Conservation (phyloP, 2,329 filamentous ascomycete species). For the Alternaria angustiovoidea region DNA sequence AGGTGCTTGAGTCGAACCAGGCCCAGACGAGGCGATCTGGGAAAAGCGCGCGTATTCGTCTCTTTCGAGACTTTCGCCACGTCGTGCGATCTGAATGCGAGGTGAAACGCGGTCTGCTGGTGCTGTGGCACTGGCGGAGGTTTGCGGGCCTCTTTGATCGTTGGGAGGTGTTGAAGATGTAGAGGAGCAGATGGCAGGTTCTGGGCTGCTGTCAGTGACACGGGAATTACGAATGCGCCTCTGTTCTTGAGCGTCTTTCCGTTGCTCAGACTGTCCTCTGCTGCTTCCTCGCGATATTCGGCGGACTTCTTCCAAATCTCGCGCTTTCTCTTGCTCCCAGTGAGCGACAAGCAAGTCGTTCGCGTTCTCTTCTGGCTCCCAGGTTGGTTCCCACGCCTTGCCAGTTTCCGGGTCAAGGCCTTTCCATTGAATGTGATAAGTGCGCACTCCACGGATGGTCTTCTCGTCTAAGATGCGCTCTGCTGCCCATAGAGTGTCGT, state of each 20-base stretch:
- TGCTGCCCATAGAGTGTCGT: slow-evolving; percentile 16
- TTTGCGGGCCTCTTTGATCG: not conserved
- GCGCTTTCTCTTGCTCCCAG: slow-evolving; percentile 27
- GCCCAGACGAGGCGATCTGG: slow-evolving; percentile 19
- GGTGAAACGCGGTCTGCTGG: slow-evolving; percentile 11
- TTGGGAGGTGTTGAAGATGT: slow-evolving; percentile 1
- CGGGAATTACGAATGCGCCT: slow-evolving; percentile 16
- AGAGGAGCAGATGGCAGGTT: slow-evolving; percentile 6
- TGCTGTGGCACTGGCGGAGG: not conserved
- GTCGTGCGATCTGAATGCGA: slow-evolving; percentile 25
- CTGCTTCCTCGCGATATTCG: not conserved
- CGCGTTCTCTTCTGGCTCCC: slow-evolving; percentile 56
- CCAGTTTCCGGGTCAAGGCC: slow-evolving; percentile 59
- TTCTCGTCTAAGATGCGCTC: slow-evolving; percentile 28
- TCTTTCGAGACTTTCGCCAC: slow-evolving; percentile 27
- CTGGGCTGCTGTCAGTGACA: slow-evolving; percentile 30
- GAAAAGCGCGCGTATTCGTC: slow-evolving; percentile 34
- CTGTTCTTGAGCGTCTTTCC: not conserved
- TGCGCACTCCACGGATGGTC: slow-evolving; percentile 29
- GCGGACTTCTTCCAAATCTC: not conserved
- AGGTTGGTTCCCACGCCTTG: slow-evolving; percentile 58
- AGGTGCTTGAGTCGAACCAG: not conserved
- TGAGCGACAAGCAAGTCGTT: slow-evolving; percentile 47
- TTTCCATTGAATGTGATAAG: slow-evolving; percentile 67
- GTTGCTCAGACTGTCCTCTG: slow-evolving; percentile 1